Percentiles rank a stretch among this genome's conserved stretches.
These are phyloP conservation scores for Lachnellula subtilissima DNA, from an alignment of 2,329 filamentous ascomycete species.

Conservation along the genomic window DNA sequence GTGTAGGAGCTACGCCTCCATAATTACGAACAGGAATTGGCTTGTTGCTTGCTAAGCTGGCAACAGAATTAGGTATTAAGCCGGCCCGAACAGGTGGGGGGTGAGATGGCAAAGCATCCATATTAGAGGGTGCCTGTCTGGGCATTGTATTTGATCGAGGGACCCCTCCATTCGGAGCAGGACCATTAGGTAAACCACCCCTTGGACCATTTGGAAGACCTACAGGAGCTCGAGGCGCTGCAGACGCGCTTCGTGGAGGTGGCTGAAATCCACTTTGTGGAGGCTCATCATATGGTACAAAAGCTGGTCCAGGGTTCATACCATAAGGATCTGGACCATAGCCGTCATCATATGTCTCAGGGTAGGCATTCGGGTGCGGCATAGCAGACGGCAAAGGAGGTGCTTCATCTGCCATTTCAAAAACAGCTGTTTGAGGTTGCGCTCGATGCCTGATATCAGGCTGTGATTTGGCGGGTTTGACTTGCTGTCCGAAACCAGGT, in stretches of 20 bases:
- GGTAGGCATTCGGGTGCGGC: slow-evolving; percentile 11
- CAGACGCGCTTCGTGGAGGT: slow-evolving; percentile 27
- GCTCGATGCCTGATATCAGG: slow-evolving; percentile 50
- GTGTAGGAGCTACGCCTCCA: slow-evolving; percentile 19
- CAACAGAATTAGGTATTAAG: slow-evolving; percentile 53
- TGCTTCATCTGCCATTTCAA: slow-evolving; percentile 66
- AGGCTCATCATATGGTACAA: slow-evolving; percentile 7
- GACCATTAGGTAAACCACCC: slow-evolving; percentile 17
- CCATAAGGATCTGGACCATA: slow-evolving; percentile 23
- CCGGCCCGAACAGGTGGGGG: slow-evolving; percentile 60
- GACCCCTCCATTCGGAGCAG: slow-evolving; percentile 34
- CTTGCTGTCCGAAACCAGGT: slow-evolving; percentile 32
- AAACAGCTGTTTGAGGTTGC: slow-evolving; percentile 61
- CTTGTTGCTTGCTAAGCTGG: slow-evolving; percentile 48
- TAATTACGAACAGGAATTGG: slow-evolving; percentile 47
- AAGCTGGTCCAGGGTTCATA: slow-evolving; percentile 6
- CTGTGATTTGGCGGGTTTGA: slow-evolving; percentile 61
- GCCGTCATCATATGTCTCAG: slow-evolving; percentile 29
- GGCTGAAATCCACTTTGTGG: slow-evolving; percentile 22
- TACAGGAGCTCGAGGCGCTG: slow-evolving; percentile 15
- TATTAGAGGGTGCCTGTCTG: slow-evolving; percentile 11
- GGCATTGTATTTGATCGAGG: slow-evolving; percentile 21
- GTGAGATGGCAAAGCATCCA: slow-evolving; percentile 50
- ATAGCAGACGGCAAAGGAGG: slow-evolving; percentile 44
- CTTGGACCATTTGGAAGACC: slow-evolving; percentile 11